Percentiles rank a stretch among this genome's conserved stretches.
phyloP scores from a whole-genome alignment of 495 filamentous ascomycete species.

The Evernia prunastri region DNA sequence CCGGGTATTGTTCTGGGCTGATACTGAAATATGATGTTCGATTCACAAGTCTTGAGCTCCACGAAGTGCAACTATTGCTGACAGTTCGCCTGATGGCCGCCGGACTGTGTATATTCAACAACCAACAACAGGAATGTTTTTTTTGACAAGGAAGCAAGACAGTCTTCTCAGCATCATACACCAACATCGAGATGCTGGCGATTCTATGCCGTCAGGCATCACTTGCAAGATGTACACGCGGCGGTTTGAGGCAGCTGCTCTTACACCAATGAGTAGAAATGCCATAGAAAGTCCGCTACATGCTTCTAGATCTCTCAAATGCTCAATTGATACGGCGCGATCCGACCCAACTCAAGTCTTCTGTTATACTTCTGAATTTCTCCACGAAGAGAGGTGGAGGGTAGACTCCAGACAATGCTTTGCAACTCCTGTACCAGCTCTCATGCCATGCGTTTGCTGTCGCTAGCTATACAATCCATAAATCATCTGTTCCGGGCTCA shows the following conservation, averaged over 20 bases:
- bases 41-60: no score
- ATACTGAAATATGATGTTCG: no score
- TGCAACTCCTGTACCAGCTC: not conserved
- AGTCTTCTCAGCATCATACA: conserved; percentile 23
- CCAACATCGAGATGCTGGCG: conserved; percentile 19
- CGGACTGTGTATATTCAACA: not conserved
- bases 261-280: conserved; percentile 11
- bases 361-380: not conserved
- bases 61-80: no score
- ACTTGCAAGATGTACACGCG: conserved; percentile 25
- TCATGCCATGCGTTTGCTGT: conserved; percentile 1
- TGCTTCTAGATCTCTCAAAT: not conserved
- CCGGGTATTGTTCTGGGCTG: no score
- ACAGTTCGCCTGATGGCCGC: not conserved
- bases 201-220: conserved; percentile 15
- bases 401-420: not conserved
- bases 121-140: not conserved
- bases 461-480: not conserved
- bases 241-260: conserved; percentile 26
- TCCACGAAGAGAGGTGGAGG: not conserved
- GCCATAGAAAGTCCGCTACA: conserved; percentile 27
- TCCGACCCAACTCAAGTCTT: not conserved
- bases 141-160: conserved; percentile 18
- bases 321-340: not conserved
- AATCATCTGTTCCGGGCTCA: not conserved